Evolutionary conservation across 768 basidiomycete genomes (phyloP), one percentile per base, ranked within the genome.

Genomic region (Boletus edulis): DNA sequence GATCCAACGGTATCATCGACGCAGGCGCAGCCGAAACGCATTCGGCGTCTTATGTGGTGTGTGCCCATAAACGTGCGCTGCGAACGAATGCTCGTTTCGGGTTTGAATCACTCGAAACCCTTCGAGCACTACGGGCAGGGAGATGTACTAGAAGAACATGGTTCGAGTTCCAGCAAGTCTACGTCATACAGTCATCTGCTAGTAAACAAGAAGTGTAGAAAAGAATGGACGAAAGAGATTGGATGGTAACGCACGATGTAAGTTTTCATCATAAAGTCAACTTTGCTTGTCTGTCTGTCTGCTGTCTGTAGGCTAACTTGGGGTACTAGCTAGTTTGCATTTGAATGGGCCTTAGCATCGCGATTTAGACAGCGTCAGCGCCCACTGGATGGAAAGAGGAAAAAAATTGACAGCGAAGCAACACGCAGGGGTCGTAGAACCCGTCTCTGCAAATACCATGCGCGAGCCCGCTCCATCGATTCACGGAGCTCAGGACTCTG

Each of bases 1-100:
- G 20, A 39, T 74, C 31, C 32, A 39, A 13, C n/a, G 46, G 22
- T 10, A 14, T 74, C 62, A 79, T 35, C 82, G 83, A 52, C 89
- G 84, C 44, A 93, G 78, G 7, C 91, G 83, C 52, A 93, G 71
- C 45, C 83, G 78, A 70, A 91, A 87, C 7, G 90, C 91, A 65
- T 93, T 92, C 71, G 62, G 61, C 14, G 57, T 52, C 46, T 57
- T 71, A 15, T 50, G 60, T 24, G 58, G 51, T 4, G 40, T 59
- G 35, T 62, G 55, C 22, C 85, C 86, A 45, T 78, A 74, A 13
- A 90, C 64, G 14, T 89, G 83, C 46, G 85, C 82, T 35, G 84
- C 69, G 57, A 92, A 90, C 0, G 88, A 90, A 55, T 68, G 73
- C 52, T 78, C 76, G 67, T 83, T 90, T 3, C 79, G 83, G 11